phyloP scores from a whole-genome alignment of 208 protist genomes.

The Ichthyophonus hoferi region DNA sequence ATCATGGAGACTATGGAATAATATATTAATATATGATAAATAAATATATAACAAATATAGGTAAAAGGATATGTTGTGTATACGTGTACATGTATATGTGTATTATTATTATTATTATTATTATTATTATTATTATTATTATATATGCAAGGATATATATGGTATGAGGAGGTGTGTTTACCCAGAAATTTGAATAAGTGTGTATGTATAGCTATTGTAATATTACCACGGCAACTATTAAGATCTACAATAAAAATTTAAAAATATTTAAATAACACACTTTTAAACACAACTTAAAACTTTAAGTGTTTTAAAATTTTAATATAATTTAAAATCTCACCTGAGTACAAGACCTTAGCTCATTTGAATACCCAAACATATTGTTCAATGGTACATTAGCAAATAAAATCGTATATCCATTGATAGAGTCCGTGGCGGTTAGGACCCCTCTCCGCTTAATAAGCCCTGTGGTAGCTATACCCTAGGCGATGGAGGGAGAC shows the following conservation, averaged over 20 bases:
- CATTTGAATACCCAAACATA: constrained; percentile 81
- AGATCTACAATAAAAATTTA: constrained; percentile 17
- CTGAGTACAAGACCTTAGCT: constrained; percentile 68
- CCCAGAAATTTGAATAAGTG: background rate
- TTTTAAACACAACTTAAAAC: background rate
- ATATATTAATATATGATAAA: constrained; percentile 9
- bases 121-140: background rate
- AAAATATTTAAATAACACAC: background rate
- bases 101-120: constrained; percentile 1
- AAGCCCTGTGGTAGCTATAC: constrained; percentile 29
- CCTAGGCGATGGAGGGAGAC: background rate
- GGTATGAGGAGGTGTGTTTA: no score
- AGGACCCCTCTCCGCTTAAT: constrained; percentile 63
- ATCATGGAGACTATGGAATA: background rate
- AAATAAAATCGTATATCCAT: constrained; percentile 47
- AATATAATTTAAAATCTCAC: background rate
- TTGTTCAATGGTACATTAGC: constrained; percentile 68
- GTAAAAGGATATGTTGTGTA: constrained; percentile 16
- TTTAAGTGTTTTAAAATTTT: background rate
- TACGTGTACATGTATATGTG: background rate
- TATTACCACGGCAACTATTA: background rate
- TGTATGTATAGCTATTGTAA: background rate
- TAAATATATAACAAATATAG: background rate
- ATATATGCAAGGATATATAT: no score
- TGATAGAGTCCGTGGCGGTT: constrained; percentile 43